Evolutionary conservation across 352 stramenopile genomes (phyloP), one percentile per base, ranked within the genome.

Genomic region (Aphanomyces cochlioides): DNA sequence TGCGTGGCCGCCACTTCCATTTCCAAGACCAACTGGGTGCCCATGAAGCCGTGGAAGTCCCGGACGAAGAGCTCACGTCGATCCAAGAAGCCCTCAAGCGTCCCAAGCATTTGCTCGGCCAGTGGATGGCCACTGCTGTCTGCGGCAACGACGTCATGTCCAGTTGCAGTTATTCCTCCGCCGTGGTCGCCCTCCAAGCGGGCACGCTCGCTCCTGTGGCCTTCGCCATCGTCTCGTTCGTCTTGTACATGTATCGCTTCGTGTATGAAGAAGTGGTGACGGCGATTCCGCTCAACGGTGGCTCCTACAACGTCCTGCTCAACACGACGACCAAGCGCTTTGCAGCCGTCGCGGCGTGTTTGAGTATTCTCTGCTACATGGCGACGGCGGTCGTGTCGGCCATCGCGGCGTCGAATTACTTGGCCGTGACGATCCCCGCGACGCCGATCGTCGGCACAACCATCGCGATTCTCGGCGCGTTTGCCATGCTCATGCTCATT

Each of bases 211-310:
- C 86, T 43, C 90, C 90, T 4, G 47, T 96, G 34, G 89, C 84
- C 7, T 81, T 97, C 67, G 60, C 80, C 34, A 71, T 96, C 7
- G 90, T 97, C 8, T 85, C 88, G 0, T 60, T 84, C 4, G 81
- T 88, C 65, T 78, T 90, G 13, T 87, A 80, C 54, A 76, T 85
- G 47, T 88, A 83, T 69, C 84, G 85, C 38, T 92, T 84, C 56
- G 96, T 97, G 38, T 97, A 97, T 77, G 87, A 91, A 56, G 91
- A 97, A 69, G 91, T 87, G 0, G 93, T 97, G 57, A 95, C 81
- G 17, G 91, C 90, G 6, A 87, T 97, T 38, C 90, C 90, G 5
- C 82, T 96, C 43, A 97, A 97, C 68, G 91, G 91, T 36, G 91
- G 90, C 10, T 94, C 90, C 7, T 97, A 97, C 75, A 97, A 97